phyloP scores from a whole-genome alignment of 768 basidiomycete species.

The Amanita jacksonii region DNA sequence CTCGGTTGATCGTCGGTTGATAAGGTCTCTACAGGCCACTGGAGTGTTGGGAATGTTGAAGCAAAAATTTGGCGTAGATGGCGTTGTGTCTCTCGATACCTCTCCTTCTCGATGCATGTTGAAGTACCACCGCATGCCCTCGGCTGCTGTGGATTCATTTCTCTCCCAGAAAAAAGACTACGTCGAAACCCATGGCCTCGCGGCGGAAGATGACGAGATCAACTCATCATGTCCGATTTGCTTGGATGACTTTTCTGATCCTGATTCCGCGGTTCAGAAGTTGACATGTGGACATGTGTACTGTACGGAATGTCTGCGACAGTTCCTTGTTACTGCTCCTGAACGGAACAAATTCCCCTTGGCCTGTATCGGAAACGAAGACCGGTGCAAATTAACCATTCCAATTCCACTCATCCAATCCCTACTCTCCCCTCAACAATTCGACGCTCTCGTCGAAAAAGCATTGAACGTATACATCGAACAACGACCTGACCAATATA shows the following conservation, averaged over 20 bases:
- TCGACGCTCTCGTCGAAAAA: not conserved
- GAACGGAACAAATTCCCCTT: constrained; percentile 5
- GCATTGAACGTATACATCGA: not conserved
- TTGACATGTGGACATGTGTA: constrained; percentile 3
- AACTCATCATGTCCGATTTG: constrained; percentile 4
- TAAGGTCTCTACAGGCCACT: constrained; percentile 2
- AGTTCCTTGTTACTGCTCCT: constrained; percentile 4
- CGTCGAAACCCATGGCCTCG: not conserved
- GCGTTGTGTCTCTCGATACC: constrained; percentile 2
- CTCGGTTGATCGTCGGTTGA: not conserved
- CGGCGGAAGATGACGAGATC: not conserved
- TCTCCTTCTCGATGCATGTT: not conserved
- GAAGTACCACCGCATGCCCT: not conserved
- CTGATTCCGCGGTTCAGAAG: not conserved
- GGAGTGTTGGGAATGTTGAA: constrained; percentile 1
- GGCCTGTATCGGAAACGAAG: constrained; percentile 5
- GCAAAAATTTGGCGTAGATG: not conserved
- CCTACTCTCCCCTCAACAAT: constrained; percentile 1
- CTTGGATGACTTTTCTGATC: constrained; percentile 4
- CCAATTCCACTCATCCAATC: constrained; percentile 2
- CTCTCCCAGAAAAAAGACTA: not conserved
- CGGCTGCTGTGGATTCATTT: not conserved
- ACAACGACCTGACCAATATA: constrained; percentile 1
- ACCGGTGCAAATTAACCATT: not conserved
- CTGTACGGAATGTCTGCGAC: constrained; percentile 1